Evolutionary conservation across 257 asterid genomes (phyloP), one percentile per base, ranked within the genome.

Genomic region (Avicennia marina): DNA sequence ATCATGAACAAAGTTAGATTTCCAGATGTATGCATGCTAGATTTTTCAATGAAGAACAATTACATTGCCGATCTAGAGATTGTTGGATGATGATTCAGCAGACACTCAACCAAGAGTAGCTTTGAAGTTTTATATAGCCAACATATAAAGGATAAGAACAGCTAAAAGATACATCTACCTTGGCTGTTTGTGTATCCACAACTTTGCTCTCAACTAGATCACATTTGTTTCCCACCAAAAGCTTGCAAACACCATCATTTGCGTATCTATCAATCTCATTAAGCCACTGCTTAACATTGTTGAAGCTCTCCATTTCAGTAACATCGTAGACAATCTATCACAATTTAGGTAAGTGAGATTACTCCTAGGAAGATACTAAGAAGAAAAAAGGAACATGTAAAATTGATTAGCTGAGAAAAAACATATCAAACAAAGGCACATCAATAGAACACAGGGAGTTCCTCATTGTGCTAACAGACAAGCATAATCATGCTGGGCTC

Each of bases 271-370:
- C 85, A 53, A 83, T 83, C 79, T 86, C 95, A 73, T 63, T 83
- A 45, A 86, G 73, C 95, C 95, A 86, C 60, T 86, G 95, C 78
- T 86, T 86, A 25, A 86, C 89, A 74, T 86, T 86, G 85, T 86
- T 80, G 89, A 82, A 86, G 81, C 95, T 86, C 79, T 86, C 95
- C 87, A 76, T 80, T 53, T 83, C 93, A 54, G 95, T 86, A 39
- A 86, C 95, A 76, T 86, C 95, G 48, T 86, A 86, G 45, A 86
- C 95, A 63, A 86, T 78, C 95, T 83, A 63, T 60, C 32, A 34
- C 62, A 64, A 51, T 64, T 15, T 20, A 47, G 49, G 66, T 27
- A 41, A 11, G 40, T 34, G 43, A 69, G 67, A 56, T 57, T 56
- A 49, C 41, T 58, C 56, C 8, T 10, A 32, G 0, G 6, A 54